Base-by-base conservation (phyloP, 2,329 filamentous ascomycete genomes). In the Exophiala calicioides region DNA sequence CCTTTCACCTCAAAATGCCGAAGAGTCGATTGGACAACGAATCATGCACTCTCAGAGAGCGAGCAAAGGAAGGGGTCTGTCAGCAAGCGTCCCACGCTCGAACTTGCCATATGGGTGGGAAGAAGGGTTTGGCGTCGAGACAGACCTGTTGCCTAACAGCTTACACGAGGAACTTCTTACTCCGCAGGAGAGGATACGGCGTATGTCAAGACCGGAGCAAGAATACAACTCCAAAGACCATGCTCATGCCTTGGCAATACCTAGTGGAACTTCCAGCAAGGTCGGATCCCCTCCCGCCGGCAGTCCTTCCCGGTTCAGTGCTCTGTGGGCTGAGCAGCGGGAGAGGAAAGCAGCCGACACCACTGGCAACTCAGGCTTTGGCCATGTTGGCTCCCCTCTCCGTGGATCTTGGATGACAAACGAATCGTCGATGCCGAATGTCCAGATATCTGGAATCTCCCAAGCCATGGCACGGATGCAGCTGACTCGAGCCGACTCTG, bases 131-230 rank as follows among this genome's bases (percentile, higher is more conserved):
- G 80, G 85, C 21, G 91, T 93, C 59, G 88, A 95, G 65, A 90
- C 95, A 61, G 90, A 95, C 61, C 88, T 93, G 60, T 76, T 97
- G 7, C 93, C 91, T 0, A 86, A 76, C 20, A 80, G 76, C 44
- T 65, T 85, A 34, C 79, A 81, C 53, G 81, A 85, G 55, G 74
- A 85, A 59, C 73, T 84, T 10, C 72, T 84, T 24, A 81, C 78
- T 0, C 80, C 80, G 0, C 78, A 82, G 55, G 79, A 82, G 59
- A 77, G 76, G 58, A 74, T 78, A 63, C 73, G 80, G 34, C 73
- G 80, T 13, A 73, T 80, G 41, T 83, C 80, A 9, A 73, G 79
- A 34, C 78, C 77, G 10, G 78, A 81, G 36, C 71, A 74, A 43
- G 79, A 81, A 3, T 47, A 67, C 58, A 71, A 58, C 62, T 68